Evolutionary conservation across 169 alveolate species (phyloP), one percentile per base, ranked within the genome.

Genomic region (Cryptosporidium ryanae): DNA sequence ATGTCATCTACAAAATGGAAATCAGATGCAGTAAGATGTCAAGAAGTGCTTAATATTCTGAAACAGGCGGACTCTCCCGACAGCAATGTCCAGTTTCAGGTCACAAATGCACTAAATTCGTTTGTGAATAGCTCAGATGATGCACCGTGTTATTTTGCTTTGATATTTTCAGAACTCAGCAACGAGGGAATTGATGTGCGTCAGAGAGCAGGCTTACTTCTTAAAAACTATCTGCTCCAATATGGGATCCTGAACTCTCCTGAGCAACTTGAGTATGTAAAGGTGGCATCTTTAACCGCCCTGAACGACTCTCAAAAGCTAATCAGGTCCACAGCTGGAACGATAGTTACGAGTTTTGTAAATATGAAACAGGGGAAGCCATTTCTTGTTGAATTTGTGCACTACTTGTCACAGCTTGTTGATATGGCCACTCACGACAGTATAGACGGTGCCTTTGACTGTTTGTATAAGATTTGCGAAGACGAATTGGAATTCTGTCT

Each of bases 181-280:
- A 31, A 31, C 57, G 87, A 76, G 44, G 64, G 64, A 0, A 23
- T 76, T 66, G 94, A 93, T 48, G 93, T 91, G 50, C 92, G 96
- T 43, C 96, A 93, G 82, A 89, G 91, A 18, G 96, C 93, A 49
- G 96, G 96, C n/a, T 82, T 93, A 27, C 71, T 90, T 65, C 82
- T 93, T 82, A 93, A 93, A 87, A 91, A 90, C 82, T 82, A 55
- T 25, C 76, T 93, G 66, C 65, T 59, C 64, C 92, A 48, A 63
- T 84, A 65, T 82, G 90, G 90, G 52, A 54, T 67, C 49, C 91
- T 91, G 46, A 76, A 82, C 54, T 61, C 70, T 38, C 61, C 65
- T 68, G 90, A 76, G 66, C 70, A 65, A 65, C 76, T 82, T 59
- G 84, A 82, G 65, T 84, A 82, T 83, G 64, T 83, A 64, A 82